phyloP scores from a whole-genome alignment of 768 basidiomycete species.

The Steccherinum ochraceum region DNA sequence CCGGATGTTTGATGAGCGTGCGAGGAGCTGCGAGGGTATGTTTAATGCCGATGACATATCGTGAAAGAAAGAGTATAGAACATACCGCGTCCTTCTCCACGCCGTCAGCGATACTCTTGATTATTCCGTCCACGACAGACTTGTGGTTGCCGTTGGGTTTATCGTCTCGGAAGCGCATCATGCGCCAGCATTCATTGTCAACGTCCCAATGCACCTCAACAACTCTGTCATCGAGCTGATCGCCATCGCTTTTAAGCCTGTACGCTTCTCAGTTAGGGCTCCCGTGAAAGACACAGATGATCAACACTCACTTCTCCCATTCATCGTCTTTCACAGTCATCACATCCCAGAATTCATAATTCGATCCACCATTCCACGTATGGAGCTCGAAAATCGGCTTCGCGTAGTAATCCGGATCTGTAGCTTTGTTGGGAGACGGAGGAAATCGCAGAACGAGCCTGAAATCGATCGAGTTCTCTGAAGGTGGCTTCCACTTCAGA shows the following conservation, averaged over 20 bases:
- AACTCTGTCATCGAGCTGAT: constrained; percentile 90
- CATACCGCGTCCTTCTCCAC: constrained; percentile 80
- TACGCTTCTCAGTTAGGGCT: background rate
- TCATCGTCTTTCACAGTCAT: constrained; percentile 84
- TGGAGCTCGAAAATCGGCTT: constrained; percentile 85
- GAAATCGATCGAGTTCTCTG: constrained; percentile 97
- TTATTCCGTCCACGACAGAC: constrained; percentile 79
- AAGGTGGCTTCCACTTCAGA: constrained; percentile 98
- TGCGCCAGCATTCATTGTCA: constrained; percentile 61
- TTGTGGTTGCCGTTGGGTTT: constrained; percentile 90
- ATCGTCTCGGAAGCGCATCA: constrained; percentile 93
- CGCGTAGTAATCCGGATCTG: constrained; percentile 69
- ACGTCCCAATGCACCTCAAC: constrained; percentile 93
- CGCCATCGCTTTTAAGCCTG: constrained; percentile 78
- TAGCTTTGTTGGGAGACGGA: constrained; percentile 42
- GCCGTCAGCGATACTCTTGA: constrained; percentile 89
- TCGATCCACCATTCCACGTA: constrained; percentile 70
- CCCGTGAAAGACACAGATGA: background rate
- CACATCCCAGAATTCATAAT: constrained; percentile 79
- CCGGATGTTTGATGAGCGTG: constrained; percentile 56
- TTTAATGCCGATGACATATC: too few species aligned
- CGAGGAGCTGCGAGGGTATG: constrained; percentile 48
- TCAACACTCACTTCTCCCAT: constrained; percentile 77
- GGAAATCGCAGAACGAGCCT: constrained; percentile 94
- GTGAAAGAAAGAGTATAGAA: background rate